phyloP scores from a whole-genome alignment of 306 rosid species.

The Castanospermum australe region DNA sequence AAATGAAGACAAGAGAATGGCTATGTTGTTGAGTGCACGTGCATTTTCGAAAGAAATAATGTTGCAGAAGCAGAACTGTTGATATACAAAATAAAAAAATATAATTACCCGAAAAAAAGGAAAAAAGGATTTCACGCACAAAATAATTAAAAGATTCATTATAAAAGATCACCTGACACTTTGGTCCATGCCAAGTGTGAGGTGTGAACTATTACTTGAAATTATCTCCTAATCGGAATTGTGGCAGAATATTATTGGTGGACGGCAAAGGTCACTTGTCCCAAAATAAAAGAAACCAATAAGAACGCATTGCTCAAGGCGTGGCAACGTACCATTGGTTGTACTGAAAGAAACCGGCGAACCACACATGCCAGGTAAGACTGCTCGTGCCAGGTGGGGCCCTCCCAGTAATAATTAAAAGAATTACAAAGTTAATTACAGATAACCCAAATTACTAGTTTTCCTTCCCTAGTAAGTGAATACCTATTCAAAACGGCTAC shows the following conservation, averaged over 20 bases:
- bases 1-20: neutral
- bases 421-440: neutral
- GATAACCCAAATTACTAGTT: neutral
- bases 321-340: slow-evolving; percentile 25
- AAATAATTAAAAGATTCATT: neutral
- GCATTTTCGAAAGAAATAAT: no score
- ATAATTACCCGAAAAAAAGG: neutral
- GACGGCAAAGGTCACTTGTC: neutral
- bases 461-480: neutral
- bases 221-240: neutral
- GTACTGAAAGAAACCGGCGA: slow-evolving; percentile 7
- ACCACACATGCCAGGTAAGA: neutral
- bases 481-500: neutral
- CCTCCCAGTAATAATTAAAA: neutral
- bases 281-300: neutral
- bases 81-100: neutral
- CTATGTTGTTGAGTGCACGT: no score
- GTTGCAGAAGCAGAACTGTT: neutral
- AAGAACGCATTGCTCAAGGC: neutral
- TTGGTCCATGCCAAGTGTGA: neutral
- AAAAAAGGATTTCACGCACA: neutral
- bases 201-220: neutral
- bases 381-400: neutral
- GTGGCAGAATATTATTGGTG: slow-evolving; percentile 5
- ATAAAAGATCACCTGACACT: neutral